Evolutionary conservation across 2,329 filamentous ascomycete species (phyloP).

Genomic region (Apiospora malaysiana): DNA sequence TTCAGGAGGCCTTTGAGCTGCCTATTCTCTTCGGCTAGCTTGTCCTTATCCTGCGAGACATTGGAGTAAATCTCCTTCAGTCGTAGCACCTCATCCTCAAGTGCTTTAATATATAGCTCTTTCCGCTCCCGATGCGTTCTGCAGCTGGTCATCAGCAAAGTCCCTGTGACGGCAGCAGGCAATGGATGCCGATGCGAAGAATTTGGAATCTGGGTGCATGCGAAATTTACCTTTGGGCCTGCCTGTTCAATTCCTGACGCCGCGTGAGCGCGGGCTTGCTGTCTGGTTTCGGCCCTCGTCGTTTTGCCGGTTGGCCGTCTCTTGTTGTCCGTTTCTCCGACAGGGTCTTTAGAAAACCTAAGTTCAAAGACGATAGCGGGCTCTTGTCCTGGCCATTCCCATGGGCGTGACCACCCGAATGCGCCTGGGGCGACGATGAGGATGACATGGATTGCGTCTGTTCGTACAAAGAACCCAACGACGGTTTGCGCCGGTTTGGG

Average conservation of each 20-base stretch:
- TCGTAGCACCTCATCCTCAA: constrained; percentile 89
- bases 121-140: constrained; percentile 97
- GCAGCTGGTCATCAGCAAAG: constrained; percentile 28
- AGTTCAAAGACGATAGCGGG: constrained; percentile 53
- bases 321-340: constrained; percentile 79
- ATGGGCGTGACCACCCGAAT: constrained; percentile 27
- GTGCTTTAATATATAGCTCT: constrained; percentile 91
- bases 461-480: constrained; percentile 41
- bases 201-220: background rate
- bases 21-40: constrained; percentile 78
- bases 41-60: constrained; percentile 76
- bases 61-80: constrained; percentile 85
- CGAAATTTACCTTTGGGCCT: constrained; percentile 81
- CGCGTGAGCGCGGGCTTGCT: constrained; percentile 92
- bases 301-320: constrained; percentile 87
- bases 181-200: background rate
- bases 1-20: constrained; percentile 66
- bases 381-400: constrained; percentile 35
- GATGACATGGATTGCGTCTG: constrained; percentile 49
- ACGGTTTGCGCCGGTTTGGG: constrained; percentile 37
- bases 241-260: constrained; percentile 91
- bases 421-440: constrained; percentile 50
- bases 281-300: constrained; percentile 93
- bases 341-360: constrained; percentile 70
- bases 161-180: background rate